These are phyloP conservation scores for Leucoagaricus sp. DNA, from an alignment of 1,284 basidiomycete genomes.

Conservation along the genomic window DNA sequence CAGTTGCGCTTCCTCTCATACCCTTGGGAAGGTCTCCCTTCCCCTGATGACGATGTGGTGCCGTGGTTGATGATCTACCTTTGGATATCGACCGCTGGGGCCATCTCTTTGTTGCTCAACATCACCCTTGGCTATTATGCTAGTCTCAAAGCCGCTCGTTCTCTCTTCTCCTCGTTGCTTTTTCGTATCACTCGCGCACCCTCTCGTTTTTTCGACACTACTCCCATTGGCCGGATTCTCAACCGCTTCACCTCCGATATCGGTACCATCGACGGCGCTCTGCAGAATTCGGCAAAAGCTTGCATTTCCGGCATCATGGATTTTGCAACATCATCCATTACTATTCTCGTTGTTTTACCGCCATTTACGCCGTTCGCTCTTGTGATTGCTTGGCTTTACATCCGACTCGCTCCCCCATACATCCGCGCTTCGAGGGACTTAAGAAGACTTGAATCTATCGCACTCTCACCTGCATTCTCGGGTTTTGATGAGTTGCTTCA, in stretches of 20 bases:
- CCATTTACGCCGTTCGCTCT: slow-evolving; percentile 70
- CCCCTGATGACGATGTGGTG: slow-evolving; percentile 56
- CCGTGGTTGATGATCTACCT: slow-evolving; percentile 71
- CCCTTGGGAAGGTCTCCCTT: slow-evolving; percentile 52
- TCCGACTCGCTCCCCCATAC: slow-evolving; percentile 69
- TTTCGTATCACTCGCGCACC: slow-evolving; percentile 59
- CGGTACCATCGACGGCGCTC: slow-evolving; percentile 65
- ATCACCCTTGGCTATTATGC: slow-evolving; percentile 69
- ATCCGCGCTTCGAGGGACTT: slow-evolving; percentile 72
- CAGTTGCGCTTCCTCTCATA: slow-evolving; percentile 23
- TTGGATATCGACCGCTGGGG: slow-evolving; percentile 58
- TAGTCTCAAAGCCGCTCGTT: slow-evolving; percentile 63
- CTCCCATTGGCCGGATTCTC: slow-evolving; percentile 72
- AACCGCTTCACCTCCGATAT: slow-evolving; percentile 85
- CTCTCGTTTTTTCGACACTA: slow-evolving; percentile 68
- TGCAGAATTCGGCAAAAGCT: slow-evolving; percentile 57
- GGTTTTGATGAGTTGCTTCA: slow-evolving; percentile 80
- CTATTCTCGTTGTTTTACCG: slow-evolving; percentile 67
- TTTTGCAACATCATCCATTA: slow-evolving; percentile 65
- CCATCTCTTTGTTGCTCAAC: slow-evolving; percentile 51
- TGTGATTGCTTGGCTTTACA: slow-evolving; percentile 72
- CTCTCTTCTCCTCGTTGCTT: slow-evolving; percentile 56
- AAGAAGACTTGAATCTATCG: slow-evolving; percentile 69
- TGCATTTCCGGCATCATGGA: slow-evolving; percentile 60
- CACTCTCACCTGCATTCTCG: slow-evolving; percentile 69